Conservation (phyloP, 441 rosid species). For the Gossypium davidsonii region DNA sequence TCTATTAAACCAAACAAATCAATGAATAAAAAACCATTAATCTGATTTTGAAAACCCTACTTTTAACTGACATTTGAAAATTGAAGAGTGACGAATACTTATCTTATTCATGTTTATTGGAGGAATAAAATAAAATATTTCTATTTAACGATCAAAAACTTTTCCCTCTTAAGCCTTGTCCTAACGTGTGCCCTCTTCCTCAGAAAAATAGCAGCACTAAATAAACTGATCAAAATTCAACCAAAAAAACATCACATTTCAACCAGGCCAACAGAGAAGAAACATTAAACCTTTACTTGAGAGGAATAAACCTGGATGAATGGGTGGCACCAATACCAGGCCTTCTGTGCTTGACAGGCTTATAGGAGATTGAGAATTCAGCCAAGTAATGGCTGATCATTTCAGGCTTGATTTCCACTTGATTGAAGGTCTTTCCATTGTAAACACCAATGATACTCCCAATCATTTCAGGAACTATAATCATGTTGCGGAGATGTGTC, state of each 20-base stretch:
- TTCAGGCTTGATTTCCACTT: slow-evolving; percentile 49
- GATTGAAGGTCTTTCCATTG: slow-evolving; percentile 54
- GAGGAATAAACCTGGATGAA: slow-evolving; percentile 57
- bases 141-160: too few relatives aligned
- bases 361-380: slow-evolving; percentile 47
- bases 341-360: slow-evolving; percentile 57
- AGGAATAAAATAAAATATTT: too few relatives aligned
- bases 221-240: not conserved
- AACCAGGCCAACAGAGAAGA: not conserved
- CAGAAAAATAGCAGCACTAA: not conserved
- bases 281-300: slow-evolving; percentile 31
- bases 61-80: too few relatives aligned
- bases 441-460: slow-evolving; percentile 47
- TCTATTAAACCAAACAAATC: too few relatives aligned
- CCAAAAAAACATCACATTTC: not conserved
- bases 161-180: too few relatives aligned
- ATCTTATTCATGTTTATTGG: too few relatives aligned
- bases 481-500: slow-evolving; percentile 46
- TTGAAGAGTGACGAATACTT: too few relatives aligned
- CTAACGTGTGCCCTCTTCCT: too few relatives aligned
- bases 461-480: slow-evolving; percentile 48
- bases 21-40: too few relatives aligned
- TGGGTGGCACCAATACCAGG: slow-evolving; percentile 63
- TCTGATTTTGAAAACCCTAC: too few relatives aligned
- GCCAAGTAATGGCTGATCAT: slow-evolving; percentile 53